Evolutionary conservation across 345 rosid species (phyloP).

Genomic region (Euphorbia pulcherrima): DNA sequence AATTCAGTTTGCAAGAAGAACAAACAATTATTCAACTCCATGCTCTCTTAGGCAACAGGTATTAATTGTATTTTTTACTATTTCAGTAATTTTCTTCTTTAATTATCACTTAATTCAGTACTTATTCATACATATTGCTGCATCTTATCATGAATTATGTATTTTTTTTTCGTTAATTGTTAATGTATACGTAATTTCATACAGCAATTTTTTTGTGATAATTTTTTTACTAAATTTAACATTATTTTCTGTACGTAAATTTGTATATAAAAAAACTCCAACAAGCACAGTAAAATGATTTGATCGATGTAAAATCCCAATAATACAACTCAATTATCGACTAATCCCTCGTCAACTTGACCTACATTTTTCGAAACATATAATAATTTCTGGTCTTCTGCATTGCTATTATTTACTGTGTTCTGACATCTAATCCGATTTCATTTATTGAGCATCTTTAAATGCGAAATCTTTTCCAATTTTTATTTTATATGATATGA

Average conservation of each 20-base stretch:
- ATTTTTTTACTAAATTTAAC: no score
- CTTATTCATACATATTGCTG: no score
- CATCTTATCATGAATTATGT: no score
- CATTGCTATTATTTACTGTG: background rate
- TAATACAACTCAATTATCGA: conserved; percentile 3
- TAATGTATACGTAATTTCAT: no score
- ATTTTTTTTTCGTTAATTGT: no score
- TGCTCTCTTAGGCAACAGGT: conserved; percentile 95
- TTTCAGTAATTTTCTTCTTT: background rate
- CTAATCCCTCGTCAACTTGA: background rate
- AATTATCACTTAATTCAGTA: background rate
- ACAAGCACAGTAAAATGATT: background rate
- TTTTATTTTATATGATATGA: background rate
- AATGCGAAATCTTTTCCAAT: background rate
- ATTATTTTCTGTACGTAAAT: no score
- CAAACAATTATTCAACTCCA: conserved; percentile 96
- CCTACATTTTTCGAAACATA: background rate
- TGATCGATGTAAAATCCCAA: background rate
- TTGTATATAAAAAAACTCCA: background rate
- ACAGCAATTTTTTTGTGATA: no score
- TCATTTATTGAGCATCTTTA: conserved; percentile 9
- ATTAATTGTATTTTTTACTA: background rate
- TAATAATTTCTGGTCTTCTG: background rate
- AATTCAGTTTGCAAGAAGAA: conserved; percentile 85
- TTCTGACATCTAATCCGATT: conserved; percentile 4